These are phyloP conservation scores for Xylaria curta DNA, from an alignment of 495 filamentous ascomycete genomes.

Conservation along the genomic window DNA sequence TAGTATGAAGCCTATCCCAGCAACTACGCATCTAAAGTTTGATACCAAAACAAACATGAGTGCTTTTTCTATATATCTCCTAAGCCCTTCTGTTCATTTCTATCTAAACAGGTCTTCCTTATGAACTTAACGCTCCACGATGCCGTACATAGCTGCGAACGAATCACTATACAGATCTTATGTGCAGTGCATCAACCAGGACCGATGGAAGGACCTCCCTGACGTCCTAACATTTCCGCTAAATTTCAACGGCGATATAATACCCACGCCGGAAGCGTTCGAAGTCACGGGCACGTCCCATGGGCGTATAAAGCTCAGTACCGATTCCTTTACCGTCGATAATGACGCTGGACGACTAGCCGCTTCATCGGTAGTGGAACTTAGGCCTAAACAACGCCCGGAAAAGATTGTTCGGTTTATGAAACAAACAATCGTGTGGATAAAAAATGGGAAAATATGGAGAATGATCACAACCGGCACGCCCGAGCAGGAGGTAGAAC, in stretches of 20 bases:
- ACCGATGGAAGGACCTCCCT: slow-evolving; percentile 31
- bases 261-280: background rate
- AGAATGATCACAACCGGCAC: background rate
- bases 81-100: background rate
- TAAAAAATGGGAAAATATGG: slow-evolving; percentile 33
- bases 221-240: slow-evolving; percentile 27
- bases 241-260: background rate
- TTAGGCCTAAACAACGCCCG: background rate
- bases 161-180: slow-evolving; percentile 29
- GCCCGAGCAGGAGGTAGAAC: slow-evolving; percentile 28
- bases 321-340: slow-evolving; percentile 33
- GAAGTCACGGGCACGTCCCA: slow-evolving; percentile 21
- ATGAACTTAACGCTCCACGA: background rate
- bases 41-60: background rate
- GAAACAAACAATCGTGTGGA: slow-evolving; percentile 34
- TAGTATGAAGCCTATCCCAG: background rate
- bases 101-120: background rate
- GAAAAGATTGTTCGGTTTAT: background rate
- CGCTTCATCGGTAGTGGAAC: slow-evolving; percentile 19
- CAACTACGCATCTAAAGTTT: background rate
- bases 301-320: slow-evolving; percentile 29
- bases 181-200: slow-evolving; percentile 31
- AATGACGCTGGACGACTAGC: slow-evolving; percentile 28
- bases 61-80: background rate
- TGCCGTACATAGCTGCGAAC: slow-evolving; percentile 23